Evolutionary conservation across 2,329 filamentous ascomycete species (phyloP).

Genomic region (Tolypocladium album): DNA sequence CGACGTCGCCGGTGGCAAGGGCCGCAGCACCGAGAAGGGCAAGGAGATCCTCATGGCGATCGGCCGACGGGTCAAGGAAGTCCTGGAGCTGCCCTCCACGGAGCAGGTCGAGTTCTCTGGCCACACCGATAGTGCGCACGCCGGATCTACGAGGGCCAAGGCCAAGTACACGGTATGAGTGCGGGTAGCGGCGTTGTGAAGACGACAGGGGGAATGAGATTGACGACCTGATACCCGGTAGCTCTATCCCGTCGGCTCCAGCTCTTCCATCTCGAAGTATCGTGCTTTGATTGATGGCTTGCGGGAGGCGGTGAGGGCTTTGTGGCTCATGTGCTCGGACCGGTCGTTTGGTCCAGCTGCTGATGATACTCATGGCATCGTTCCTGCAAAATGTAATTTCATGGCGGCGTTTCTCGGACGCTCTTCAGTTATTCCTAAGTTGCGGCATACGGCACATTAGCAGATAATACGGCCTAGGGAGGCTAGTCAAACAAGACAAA

Average conservation of each 20-base stretch:
- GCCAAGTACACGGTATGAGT: slow-evolving; percentile 78
- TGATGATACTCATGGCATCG: not conserved
- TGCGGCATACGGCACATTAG: slow-evolving; percentile 3
- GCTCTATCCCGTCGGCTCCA: not conserved
- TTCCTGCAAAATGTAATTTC: slow-evolving; percentile 8
- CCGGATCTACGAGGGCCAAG: slow-evolving; percentile 90
- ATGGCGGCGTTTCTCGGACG: slow-evolving; percentile 22
- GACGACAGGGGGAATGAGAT: slow-evolving; percentile 8
- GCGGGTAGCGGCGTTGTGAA: not conserved
- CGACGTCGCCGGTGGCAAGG: slow-evolving; percentile 65
- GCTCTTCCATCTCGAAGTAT: not conserved
- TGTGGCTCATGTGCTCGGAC: not conserved
- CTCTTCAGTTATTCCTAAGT: slow-evolving; percentile 10
- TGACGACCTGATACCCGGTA: slow-evolving; percentile 13
- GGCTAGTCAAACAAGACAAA: slow-evolving; percentile 5
- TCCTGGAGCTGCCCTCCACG: slow-evolving; percentile 64
- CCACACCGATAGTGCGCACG: slow-evolving; percentile 87
- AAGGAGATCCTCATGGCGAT: slow-evolving; percentile 77
- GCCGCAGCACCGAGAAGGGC: slow-evolving; percentile 69
- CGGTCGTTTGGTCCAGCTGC: slow-evolving; percentile 5
- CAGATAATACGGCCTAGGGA: slow-evolving; percentile 1
- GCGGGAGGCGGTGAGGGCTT: not conserved
- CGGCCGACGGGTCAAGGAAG: slow-evolving; percentile 84
- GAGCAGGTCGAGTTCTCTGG: slow-evolving; percentile 92
- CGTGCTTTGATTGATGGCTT: not conserved